Percentiles rank a stretch among this genome's conserved stretches.
Evolutionary conservation across 305 asterid genomes (phyloP).

Genomic region (Fraxinus dipetala): DNA sequence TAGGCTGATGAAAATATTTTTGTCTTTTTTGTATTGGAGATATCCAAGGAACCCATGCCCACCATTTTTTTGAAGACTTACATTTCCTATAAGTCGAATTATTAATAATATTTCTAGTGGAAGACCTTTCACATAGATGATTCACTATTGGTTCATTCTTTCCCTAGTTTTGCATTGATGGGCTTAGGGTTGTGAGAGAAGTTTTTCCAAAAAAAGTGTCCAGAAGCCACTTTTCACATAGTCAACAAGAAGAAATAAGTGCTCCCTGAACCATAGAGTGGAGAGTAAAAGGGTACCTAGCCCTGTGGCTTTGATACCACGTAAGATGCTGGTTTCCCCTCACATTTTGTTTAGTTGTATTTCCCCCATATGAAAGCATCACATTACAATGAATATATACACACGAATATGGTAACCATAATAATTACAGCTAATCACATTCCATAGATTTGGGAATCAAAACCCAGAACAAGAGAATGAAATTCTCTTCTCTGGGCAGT

Average conservation of each 20-base stretch:
- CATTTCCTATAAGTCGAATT: neutral
- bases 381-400: too few species aligned
- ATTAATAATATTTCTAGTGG: neutral
- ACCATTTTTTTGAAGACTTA: neutral
- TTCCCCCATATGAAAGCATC: too few species aligned
- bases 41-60: neutral
- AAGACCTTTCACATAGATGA: neutral
- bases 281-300: neutral
- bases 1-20: neutral
- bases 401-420: neutral
- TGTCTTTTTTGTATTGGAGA: neutral
- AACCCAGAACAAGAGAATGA: neutral
- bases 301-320: neutral
- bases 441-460: neutral
- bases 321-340: neutral
- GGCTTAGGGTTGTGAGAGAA: neutral
- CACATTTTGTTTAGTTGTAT: neutral
- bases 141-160: neutral
- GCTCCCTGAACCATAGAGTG: neutral
- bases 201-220: too few species aligned
- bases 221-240: neutral
- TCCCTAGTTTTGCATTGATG: neutral
- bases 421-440: neutral
- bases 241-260: neutral
- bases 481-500: neutral